Evolutionary conservation across 208 protist genomes (phyloP).

Genomic region (Leishmania guyanensis): DNA sequence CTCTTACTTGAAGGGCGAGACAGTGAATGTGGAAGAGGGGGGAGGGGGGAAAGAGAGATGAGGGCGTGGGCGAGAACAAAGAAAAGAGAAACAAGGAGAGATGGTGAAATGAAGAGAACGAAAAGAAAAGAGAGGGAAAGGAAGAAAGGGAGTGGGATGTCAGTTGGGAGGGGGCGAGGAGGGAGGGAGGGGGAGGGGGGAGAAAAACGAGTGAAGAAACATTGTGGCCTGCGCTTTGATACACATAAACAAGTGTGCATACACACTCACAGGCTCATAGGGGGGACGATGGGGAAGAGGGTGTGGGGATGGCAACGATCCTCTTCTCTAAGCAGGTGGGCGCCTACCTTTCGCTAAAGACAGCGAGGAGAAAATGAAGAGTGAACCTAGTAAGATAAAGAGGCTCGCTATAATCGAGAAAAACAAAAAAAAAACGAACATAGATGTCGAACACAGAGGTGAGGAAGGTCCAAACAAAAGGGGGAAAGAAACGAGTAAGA

Average conservation of each 20-base stretch:
- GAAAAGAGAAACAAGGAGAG: too few relatives aligned
- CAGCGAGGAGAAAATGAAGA: background rate
- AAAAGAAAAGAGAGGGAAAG: background rate
- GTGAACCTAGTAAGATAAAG: background rate
- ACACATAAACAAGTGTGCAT: background rate
- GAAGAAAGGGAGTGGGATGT: background rate
- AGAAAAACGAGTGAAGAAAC: background rate
- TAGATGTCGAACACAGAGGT: background rate
- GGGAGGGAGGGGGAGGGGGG: background rate
- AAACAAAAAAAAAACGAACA: background rate
- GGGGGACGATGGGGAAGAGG: background rate
- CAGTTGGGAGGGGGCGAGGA: background rate
- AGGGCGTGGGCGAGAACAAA: background rate
- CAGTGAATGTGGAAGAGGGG: background rate
- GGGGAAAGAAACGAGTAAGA: background rate
- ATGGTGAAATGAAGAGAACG: background rate
- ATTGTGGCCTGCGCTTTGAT: background rate
- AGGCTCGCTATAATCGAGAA: background rate
- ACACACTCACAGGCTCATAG: background rate
- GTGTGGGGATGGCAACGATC: background rate
- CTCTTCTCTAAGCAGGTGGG: background rate
- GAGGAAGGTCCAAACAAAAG: background rate
- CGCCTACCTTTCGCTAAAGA: background rate
- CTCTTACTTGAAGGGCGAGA: background rate
- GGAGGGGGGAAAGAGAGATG: background rate